Conservation (phyloP, 306 rosid genomes). For the Pachyrhizus erosus region DNA sequence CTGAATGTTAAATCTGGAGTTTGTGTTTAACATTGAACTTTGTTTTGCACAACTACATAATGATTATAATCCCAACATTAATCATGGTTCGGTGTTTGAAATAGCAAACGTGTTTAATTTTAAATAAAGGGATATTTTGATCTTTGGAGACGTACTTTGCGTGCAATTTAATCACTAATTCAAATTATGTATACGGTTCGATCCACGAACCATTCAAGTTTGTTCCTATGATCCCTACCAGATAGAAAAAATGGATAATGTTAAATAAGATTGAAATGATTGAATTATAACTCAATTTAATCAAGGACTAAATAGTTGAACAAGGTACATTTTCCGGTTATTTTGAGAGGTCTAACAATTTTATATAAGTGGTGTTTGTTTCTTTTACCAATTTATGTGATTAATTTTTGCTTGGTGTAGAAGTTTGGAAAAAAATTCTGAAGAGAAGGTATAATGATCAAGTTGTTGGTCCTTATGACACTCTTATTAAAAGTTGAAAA, state of each 20-base stretch:
- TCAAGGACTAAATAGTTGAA: background rate
- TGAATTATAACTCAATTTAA: background rate
- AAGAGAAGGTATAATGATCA: background rate
- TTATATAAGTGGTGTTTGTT: background rate
- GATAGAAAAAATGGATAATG: background rate
- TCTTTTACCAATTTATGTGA: background rate
- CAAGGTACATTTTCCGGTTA: background rate
- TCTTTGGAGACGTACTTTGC: background rate
- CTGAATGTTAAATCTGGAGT: background rate
- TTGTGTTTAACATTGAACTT: constrained; percentile 8
- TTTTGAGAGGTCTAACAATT: background rate
- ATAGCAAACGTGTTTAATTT: background rate
- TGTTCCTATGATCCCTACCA: background rate
- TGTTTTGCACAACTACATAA: background rate
- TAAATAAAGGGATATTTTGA: background rate
- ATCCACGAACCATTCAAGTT: background rate
- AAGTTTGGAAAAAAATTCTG: background rate
- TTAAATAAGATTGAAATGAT: background rate
- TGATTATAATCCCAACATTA: background rate
- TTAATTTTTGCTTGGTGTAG: background rate
- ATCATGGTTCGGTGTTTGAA: background rate
- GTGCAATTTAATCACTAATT: background rate
- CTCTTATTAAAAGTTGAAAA: background rate
- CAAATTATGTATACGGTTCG: background rate
- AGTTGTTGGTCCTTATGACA: background rate